phyloP scores from a whole-genome alignment of 2,329 filamentous ascomycete species.

The Epichloe glyceriae region DNA sequence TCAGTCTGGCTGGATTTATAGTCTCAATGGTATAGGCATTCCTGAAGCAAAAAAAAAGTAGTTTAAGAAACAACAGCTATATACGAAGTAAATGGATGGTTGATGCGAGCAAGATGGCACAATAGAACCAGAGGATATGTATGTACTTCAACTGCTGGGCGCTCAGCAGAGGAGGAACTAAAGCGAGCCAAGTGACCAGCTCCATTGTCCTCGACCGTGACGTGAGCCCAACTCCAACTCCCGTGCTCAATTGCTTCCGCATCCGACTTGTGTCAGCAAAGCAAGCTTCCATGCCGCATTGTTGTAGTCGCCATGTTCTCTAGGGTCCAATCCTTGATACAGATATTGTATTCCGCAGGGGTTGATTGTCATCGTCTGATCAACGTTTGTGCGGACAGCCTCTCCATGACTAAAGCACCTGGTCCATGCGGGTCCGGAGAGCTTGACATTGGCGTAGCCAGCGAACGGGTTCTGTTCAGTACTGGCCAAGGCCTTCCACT shows the following conservation, averaged over 20 bases:
- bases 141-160: too few species aligned
- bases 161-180: too few species aligned
- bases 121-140: too few species aligned
- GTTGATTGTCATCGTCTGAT: conserved; percentile 51
- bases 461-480: conserved; percentile 48
- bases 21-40: too few species aligned
- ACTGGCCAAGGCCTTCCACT: conserved; percentile 45
- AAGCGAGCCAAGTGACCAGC: too few species aligned
- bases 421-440: conserved; percentile 42
- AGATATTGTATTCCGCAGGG: conserved; percentile 52
- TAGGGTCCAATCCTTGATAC: conserved; percentile 43
- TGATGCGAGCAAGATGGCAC: neutral
- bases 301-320: conserved; percentile 30
- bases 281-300: neutral
- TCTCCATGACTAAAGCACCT: conserved; percentile 57
- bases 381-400: conserved; percentile 38
- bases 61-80: neutral
- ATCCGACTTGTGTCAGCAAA: neutral
- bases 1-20: too few species aligned
- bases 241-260: neutral
- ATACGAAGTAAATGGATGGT: neutral
- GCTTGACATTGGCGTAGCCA: conserved; percentile 43
- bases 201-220: too few species aligned
- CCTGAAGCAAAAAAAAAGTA: neutral
- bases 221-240: too few species aligned